Evolutionary conservation across 352 stramenopile genomes (phyloP).

Genomic region (Phytophthora boehmeriae): DNA sequence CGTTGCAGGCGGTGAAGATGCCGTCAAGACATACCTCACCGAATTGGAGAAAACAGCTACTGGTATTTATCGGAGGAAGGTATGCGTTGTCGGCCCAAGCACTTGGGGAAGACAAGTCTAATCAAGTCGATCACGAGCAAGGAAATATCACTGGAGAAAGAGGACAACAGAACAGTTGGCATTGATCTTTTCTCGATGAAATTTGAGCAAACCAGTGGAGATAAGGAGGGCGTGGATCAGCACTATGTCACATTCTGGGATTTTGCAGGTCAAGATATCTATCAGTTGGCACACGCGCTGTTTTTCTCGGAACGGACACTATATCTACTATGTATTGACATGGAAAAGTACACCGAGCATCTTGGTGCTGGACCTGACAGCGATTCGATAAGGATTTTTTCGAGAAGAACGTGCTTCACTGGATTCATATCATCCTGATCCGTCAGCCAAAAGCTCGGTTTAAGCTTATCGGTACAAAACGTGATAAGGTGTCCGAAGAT

Average conservation of each 20-base stretch:
- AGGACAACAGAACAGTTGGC: conserved; percentile 11
- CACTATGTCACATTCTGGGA: conserved; percentile 18
- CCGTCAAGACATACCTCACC: too few relatives aligned
- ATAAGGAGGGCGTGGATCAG: neutral
- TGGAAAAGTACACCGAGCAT: conserved; percentile 7
- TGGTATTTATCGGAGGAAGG: too few relatives aligned
- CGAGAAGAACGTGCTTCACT: conserved; percentile 15
- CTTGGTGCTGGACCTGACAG: too few relatives aligned
- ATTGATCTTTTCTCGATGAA: conserved; percentile 10
- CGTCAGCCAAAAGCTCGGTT: conserved; percentile 20
- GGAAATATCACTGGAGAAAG: too few relatives aligned
- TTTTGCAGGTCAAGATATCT: too few relatives aligned
- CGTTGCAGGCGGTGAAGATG: too few relatives aligned
- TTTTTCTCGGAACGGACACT: conserved; percentile 25
- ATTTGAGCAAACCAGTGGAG: neutral
- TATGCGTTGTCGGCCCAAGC: too few relatives aligned
- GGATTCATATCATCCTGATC: conserved; percentile 13
- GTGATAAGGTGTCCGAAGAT: conserved; percentile 1
- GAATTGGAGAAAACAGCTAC: too few relatives aligned
- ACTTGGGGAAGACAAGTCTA: too few relatives aligned
- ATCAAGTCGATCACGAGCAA: too few relatives aligned
- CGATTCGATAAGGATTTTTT: conserved; percentile 21
- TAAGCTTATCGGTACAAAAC: conserved; percentile 22
- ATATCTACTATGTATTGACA: conserved; percentile 22
- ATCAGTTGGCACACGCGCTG: conserved; percentile 21